These are phyloP conservation scores for Penicillium sp. DNA, from an alignment of 2,329 filamentous ascomycete genomes.

Conservation along the genomic window DNA sequence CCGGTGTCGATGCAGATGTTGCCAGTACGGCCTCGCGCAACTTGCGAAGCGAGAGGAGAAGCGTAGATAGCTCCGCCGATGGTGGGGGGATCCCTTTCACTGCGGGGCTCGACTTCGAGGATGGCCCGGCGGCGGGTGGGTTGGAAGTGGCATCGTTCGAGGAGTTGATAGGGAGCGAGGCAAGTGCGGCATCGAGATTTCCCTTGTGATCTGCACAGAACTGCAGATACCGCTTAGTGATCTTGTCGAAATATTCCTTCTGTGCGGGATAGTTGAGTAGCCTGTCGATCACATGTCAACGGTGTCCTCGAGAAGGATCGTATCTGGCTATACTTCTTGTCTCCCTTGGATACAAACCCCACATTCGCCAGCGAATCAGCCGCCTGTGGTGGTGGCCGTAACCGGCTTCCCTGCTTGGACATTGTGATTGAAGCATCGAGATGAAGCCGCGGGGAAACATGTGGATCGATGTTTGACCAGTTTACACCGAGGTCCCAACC, in stretches of 20 bases:
- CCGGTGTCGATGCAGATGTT: constrained; percentile 65
- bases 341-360: constrained; percentile 86
- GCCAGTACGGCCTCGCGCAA: constrained; percentile 84
- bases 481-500: constrained; percentile 28
- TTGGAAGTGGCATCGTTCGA: constrained; percentile 41
- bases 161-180: constrained; percentile 54
- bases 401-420: constrained; percentile 40
- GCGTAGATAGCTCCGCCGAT: constrained; percentile 65
- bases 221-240: constrained; percentile 83
- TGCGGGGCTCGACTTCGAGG: constrained; percentile 19
- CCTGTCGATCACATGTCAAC: constrained; percentile 46
- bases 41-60: constrained; percentile 84
- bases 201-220: constrained; percentile 78
- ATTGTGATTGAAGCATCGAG: constrained; percentile 18
- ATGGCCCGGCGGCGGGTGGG: constrained; percentile 33
- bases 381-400: constrained; percentile 64
- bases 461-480: constrained; percentile 10
- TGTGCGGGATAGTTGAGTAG: constrained; percentile 74
- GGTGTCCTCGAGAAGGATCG: not conserved
- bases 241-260: constrained; percentile 81
- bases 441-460: constrained; percentile 2
- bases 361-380: constrained; percentile 77
- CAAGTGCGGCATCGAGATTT: constrained; percentile 72
- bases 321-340: constrained; percentile 63
- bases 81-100: constrained; percentile 39